phyloP scores from a whole-genome alignment of 129 eudicot species.

The Scalesia atractyloides region DNA sequence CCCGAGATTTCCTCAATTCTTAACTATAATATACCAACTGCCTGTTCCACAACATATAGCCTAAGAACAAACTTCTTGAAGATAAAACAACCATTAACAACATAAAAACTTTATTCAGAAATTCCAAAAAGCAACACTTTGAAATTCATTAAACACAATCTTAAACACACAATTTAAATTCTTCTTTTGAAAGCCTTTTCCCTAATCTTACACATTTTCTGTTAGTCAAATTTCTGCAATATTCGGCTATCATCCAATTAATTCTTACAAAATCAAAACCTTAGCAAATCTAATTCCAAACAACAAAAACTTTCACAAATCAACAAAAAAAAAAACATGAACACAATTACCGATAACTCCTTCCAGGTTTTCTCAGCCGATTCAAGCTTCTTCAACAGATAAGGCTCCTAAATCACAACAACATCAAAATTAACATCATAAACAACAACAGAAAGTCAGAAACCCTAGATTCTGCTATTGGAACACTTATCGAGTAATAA shows the following conservation, averaged over 20 bases:
- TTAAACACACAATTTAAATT: not conserved
- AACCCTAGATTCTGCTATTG: not conserved
- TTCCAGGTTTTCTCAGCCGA: conserved; percentile 98
- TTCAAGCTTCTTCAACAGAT: conserved; percentile 78
- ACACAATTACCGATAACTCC: conserved; percentile 70
- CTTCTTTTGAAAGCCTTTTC: not conserved
- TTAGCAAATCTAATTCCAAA: not conserved
- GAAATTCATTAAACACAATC: conserved; percentile 12
- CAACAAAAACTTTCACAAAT: not conserved
- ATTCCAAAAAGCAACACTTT: conserved; percentile 10
- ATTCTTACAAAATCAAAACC: not conserved
- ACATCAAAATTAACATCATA: conserved; percentile 8
- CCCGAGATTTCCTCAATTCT: not conserved
- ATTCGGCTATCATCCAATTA: not conserved
- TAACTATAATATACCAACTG: not conserved
- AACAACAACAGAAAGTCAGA: not conserved
- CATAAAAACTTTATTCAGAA: not conserved
- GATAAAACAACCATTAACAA: not conserved
- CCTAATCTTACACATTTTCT: not conserved
- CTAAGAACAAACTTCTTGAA: not conserved
- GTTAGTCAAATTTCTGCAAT: not conserved
- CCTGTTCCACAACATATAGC: not conserved
- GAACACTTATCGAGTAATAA: not conserved
- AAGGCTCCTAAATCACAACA: conserved; percentile 72
- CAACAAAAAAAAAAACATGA: not conserved